phyloP scores from a whole-genome alignment of 306 rosid genomes.

The Dalbergia cochinchinensis region DNA sequence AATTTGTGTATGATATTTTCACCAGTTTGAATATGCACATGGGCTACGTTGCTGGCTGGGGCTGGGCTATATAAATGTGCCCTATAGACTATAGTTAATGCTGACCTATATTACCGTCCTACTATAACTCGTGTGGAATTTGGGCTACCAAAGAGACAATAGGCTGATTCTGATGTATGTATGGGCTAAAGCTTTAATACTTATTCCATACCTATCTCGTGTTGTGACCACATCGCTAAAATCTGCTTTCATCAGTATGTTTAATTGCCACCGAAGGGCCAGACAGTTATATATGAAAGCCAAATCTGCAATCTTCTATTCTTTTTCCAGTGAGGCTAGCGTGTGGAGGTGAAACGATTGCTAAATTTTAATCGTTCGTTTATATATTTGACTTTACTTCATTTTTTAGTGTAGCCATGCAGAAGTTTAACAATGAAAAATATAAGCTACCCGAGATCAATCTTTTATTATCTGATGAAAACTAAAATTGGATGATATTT shows the following conservation, averaged over 20 bases:
- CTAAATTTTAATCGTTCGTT: background rate
- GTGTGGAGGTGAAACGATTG: background rate
- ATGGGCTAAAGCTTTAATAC: conserved; percentile 6
- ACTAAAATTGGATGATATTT: background rate
- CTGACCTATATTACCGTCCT: background rate
- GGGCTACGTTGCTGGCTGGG: conserved; percentile 19
- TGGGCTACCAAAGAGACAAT: conserved; percentile 34
- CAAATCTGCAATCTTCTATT: background rate
- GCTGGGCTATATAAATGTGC: background rate
- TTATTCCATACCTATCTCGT: conserved; percentile 19
- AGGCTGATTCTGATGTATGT: conserved; percentile 2
- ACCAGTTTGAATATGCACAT: conserved; percentile 18
- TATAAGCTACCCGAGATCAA: background rate
- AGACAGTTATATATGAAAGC: background rate
- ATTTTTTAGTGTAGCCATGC: background rate
- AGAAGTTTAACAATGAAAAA: background rate
- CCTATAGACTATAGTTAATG: background rate
- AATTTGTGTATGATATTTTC: background rate
- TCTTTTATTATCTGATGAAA: no score
- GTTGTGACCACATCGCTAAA: conserved; percentile 37
- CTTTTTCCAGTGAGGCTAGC: background rate
- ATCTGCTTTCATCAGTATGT: conserved; percentile 21
- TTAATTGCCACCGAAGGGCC: conserved; percentile 1
- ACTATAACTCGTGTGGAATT: conserved; percentile 22
- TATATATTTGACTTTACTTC: background rate